A percentile compares a stretch with the other conserved stretches of the same genome.
Evolutionary conservation across 2,329 filamentous ascomycete genomes (phyloP).

Genomic region (Cladosporium phlei): DNA sequence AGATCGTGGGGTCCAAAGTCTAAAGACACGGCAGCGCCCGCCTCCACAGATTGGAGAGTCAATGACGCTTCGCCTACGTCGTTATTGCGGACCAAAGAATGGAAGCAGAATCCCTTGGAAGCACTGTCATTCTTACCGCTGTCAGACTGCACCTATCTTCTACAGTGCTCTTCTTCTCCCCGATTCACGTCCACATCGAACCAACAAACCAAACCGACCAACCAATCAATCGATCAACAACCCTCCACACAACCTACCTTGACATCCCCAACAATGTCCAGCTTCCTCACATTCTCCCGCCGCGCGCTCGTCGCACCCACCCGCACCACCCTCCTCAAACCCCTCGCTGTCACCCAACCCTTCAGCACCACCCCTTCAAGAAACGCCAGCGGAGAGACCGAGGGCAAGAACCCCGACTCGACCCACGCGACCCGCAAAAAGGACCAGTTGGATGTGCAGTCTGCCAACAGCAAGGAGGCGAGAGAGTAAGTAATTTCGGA

Average conservation of each 20-base stretch:
- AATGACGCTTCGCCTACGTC: constrained; percentile 12
- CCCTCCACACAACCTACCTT: neutral
- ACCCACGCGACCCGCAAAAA: constrained; percentile 30
- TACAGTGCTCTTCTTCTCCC: neutral
- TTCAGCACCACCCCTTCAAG: constrained; percentile 15
- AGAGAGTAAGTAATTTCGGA: constrained; percentile 36
- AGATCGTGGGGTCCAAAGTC: too few relatives aligned
- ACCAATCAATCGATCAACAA: neutral
- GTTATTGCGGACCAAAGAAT: neutral
- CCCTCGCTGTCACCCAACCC: neutral
- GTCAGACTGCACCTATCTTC: neutral
- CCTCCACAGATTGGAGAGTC: constrained; percentile 6
- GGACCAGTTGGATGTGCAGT: constrained; percentile 34
- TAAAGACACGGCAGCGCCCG: too few relatives aligned
- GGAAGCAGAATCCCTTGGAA: neutral
- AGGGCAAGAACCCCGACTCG: constrained; percentile 26
- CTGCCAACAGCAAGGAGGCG: constrained; percentile 27
- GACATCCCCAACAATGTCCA: constrained; percentile 29
- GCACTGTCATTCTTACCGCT: too few relatives aligned
- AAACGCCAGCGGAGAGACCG: constrained; percentile 3
- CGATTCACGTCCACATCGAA: neutral
- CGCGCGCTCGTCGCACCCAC: constrained; percentile 14
- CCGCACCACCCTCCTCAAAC: neutral
- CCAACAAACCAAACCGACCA: neutral
- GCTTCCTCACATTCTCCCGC: constrained; percentile 38